Percentiles rank a stretch among this genome's conserved stretches.
These are phyloP conservation scores for Oidium heveae DNA, from an alignment of 2,329 filamentous ascomycete species.

Conservation along the genomic window DNA sequence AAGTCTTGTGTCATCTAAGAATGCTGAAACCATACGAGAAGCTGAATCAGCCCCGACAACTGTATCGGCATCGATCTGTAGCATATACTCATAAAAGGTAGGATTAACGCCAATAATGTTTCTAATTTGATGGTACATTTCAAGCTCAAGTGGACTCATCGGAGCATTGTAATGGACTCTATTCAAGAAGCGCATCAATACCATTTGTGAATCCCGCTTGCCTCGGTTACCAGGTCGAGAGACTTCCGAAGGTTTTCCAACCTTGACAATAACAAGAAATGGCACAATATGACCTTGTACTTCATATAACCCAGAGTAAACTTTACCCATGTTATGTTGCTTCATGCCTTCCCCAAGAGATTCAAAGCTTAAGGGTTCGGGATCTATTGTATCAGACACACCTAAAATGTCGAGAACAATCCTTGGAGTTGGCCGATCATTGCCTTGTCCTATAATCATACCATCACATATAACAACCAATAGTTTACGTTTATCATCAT, in stretches of 20 bases:
- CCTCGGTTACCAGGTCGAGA: constrained; percentile 73
- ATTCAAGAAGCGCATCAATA: constrained; percentile 97
- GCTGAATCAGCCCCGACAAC: constrained; percentile 74
- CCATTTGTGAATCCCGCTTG: constrained; percentile 97
- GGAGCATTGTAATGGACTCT: constrained; percentile 90
- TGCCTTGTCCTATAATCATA: constrained; percentile 98
- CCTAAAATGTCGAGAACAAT: constrained; percentile 95
- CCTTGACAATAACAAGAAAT: constrained; percentile 89
- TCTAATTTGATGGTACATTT: constrained; percentile 95
- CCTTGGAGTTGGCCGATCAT: constrained; percentile 80
- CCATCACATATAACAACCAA: constrained; percentile 83
- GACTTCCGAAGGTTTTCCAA: constrained; percentile 64
- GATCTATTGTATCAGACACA: constrained; percentile 78
- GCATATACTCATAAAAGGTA: constrained; percentile 88
- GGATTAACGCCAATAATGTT: constrained; percentile 98
- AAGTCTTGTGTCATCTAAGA: constrained; percentile 76
- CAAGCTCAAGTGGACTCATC: constrained; percentile 89
- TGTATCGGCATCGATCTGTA: constrained; percentile 95
- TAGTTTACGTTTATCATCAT: constrained; percentile 95
- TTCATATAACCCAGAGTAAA: constrained; percentile 94
- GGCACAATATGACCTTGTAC: constrained; percentile 95
- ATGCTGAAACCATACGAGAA: constrained; percentile 75
- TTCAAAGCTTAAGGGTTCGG: constrained; percentile 89
- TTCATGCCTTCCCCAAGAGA: constrained; percentile 86
- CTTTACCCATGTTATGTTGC: constrained; percentile 98